Percentiles rank a stretch among this genome's conserved stretches.
Conservation (phyloP, 2,329 filamentous ascomycete species). For the Sclerotinia subarctica region DNA sequence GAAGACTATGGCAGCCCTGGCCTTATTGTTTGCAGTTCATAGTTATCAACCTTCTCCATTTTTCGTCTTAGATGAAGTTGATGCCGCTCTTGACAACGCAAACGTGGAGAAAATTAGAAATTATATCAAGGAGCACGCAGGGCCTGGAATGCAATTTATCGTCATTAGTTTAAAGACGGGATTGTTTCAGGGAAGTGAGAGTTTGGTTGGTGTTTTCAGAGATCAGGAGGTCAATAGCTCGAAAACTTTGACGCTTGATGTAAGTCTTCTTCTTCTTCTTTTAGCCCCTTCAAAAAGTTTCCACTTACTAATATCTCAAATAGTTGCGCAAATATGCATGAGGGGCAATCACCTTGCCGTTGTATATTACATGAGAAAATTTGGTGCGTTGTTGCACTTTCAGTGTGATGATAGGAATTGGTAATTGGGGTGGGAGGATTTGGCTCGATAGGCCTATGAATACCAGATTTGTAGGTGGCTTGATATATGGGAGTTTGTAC, state of each 20-base stretch:
- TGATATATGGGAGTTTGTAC: slow-evolving; percentile 13
- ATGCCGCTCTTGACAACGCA: slow-evolving; percentile 95
- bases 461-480: neutral
- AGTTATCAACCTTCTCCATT: slow-evolving; percentile 94
- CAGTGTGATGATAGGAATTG: neutral
- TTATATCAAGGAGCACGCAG: slow-evolving; percentile 91
- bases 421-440: neutral
- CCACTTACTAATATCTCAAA: slow-evolving; percentile 21
- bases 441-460: slow-evolving; percentile 16
- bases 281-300: neutral
- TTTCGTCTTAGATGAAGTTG: slow-evolving; percentile 97
- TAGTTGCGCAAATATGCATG: slow-evolving; percentile 35
- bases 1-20: slow-evolving; percentile 97
- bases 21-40: slow-evolving; percentile 95
- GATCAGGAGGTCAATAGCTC: slow-evolving; percentile 93
- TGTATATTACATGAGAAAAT: slow-evolving; percentile 16
- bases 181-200: slow-evolving; percentile 94
- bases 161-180: slow-evolving; percentile 96
- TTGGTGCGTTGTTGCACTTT: neutral
- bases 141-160: slow-evolving; percentile 98
- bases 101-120: slow-evolving; percentile 96
- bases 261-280: slow-evolving; percentile 55
- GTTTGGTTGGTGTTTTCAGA: slow-evolving; percentile 89
- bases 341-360: slow-evolving; percentile 7
- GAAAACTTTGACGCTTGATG: slow-evolving; percentile 88